These are phyloP conservation scores for Metarhizium album DNA, from an alignment of 2,329 filamentous ascomycete species.

Conservation along the genomic window DNA sequence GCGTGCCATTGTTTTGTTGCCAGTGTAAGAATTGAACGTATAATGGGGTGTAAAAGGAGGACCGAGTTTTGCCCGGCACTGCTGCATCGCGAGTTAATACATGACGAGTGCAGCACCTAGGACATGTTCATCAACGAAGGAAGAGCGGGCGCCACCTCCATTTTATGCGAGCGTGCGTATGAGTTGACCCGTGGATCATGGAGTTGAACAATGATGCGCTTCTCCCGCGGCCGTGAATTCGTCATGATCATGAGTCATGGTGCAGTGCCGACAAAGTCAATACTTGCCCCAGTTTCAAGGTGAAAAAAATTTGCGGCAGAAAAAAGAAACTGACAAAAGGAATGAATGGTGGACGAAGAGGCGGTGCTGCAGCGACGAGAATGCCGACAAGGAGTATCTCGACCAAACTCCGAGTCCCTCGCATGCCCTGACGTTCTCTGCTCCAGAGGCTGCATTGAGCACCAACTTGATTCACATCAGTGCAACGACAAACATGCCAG, in stretches of 20 bases:
- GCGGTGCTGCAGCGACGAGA: not conserved
- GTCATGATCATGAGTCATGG: slow-evolving; percentile 12
- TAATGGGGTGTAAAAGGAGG: slow-evolving; percentile 10
- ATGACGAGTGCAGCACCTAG: not conserved
- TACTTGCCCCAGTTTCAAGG: not conserved
- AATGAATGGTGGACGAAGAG: not conserved
- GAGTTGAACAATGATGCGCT: not conserved
- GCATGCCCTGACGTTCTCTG: not conserved
- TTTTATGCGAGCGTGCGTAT: not conserved
- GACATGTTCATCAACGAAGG: not conserved
- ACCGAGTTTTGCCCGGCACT: slow-evolving; percentile 7
- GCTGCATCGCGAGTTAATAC: slow-evolving; percentile 8
- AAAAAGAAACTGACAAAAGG: not conserved
- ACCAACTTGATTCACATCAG: slow-evolving; percentile 33
- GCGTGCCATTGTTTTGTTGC: slow-evolving; percentile 15
- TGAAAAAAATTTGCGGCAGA: not conserved
- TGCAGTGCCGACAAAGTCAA: slow-evolving; percentile 5
- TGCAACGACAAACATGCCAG: slow-evolving; percentile 38
- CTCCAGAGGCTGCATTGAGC: too few species aligned
- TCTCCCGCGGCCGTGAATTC: slow-evolving; percentile 6
- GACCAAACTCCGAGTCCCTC: not conserved
- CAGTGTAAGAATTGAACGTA: slow-evolving; percentile 12
- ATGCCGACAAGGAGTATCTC: not conserved
- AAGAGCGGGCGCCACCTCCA: not conserved
- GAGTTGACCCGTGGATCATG: not conserved